Conservation (phyloP, 805 yeast genomes). For the Jamesozyma spencerorum region DNA sequence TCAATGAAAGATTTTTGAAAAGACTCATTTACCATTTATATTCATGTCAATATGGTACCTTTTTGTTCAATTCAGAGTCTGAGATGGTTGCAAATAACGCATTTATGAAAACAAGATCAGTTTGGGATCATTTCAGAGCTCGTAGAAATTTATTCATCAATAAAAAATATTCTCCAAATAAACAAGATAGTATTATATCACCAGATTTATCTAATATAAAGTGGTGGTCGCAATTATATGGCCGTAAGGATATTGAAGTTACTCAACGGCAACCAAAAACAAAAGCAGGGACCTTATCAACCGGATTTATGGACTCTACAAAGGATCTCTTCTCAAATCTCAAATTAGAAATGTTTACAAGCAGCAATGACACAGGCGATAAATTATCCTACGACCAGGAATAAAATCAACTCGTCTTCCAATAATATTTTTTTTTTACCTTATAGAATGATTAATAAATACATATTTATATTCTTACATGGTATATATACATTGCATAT, state of each 20-base stretch:
- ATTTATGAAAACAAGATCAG: conserved; percentile 52
- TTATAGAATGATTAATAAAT: not conserved
- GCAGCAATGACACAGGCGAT: not conserved
- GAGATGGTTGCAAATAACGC: conserved; percentile 44
- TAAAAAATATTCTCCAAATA: conserved; percentile 28
- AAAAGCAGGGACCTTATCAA: not conserved
- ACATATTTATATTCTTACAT: not conserved
- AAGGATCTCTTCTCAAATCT: conserved; percentile 6
- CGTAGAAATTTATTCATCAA: conserved; percentile 62
- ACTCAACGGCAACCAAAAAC: conserved; percentile 20
- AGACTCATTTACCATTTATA: conserved; percentile 79
- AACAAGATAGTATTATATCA: conserved; percentile 36
- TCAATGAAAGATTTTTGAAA: conserved; percentile 78
- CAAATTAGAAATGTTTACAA: conserved; percentile 3
- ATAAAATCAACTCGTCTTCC: not conserved
- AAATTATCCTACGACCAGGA: not conserved
- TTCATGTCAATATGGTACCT: conserved; percentile 93
- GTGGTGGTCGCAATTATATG: conserved; percentile 88
- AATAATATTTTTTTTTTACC: not conserved
- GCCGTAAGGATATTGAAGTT: conserved; percentile 63
- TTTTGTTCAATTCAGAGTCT: conserved; percentile 63
- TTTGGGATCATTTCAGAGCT: conserved; percentile 89
- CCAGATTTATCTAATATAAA: conserved; percentile 42
- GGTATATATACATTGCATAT: not conserved
- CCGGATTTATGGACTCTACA: conserved; percentile 4